These are phyloP conservation scores for Erigeron canadensis DNA, from an alignment of 129 eudicot species.

Conservation along the genomic window DNA sequence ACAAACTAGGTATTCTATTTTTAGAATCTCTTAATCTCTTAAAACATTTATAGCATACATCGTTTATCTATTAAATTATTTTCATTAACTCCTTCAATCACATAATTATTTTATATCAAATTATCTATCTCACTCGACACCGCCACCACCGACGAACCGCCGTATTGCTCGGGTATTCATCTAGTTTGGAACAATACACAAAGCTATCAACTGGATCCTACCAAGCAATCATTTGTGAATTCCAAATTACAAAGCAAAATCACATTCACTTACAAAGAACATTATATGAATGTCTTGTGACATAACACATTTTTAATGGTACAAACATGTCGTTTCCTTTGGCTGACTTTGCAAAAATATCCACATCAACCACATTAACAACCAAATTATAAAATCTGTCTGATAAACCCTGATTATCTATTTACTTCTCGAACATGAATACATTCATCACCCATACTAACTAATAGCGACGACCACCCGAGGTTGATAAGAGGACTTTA, in stretches of 20 bases:
- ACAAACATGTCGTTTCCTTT: background rate
- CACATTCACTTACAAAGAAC: background rate
- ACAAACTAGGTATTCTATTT: too few relatives aligned
- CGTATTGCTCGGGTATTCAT: too few relatives aligned
- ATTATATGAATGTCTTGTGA: background rate
- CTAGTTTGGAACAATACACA: too few relatives aligned
- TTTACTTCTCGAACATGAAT: background rate
- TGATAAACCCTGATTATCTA: background rate
- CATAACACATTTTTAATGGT: background rate
- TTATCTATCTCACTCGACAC: too few relatives aligned
- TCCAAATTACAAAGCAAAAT: background rate
- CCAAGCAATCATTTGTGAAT: too few relatives aligned
- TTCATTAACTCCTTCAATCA: too few relatives aligned
- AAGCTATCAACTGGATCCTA: too few relatives aligned
- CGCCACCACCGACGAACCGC: too few relatives aligned
- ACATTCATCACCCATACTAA: background rate
- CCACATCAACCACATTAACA: background rate
- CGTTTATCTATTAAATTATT: too few relatives aligned
- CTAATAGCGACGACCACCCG: conserved; percentile 87
- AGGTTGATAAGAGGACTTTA: conserved; percentile 79
- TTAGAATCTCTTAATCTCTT: too few relatives aligned
- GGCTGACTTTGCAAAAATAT: background rate
- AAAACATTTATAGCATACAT: too few relatives aligned
- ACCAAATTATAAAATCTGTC: background rate
- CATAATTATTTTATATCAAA: too few relatives aligned